These are phyloP conservation scores for Stagonosporopsis rhizophila DNA, from an alignment of 2,329 filamentous ascomycete species.

Conservation along the genomic window DNA sequence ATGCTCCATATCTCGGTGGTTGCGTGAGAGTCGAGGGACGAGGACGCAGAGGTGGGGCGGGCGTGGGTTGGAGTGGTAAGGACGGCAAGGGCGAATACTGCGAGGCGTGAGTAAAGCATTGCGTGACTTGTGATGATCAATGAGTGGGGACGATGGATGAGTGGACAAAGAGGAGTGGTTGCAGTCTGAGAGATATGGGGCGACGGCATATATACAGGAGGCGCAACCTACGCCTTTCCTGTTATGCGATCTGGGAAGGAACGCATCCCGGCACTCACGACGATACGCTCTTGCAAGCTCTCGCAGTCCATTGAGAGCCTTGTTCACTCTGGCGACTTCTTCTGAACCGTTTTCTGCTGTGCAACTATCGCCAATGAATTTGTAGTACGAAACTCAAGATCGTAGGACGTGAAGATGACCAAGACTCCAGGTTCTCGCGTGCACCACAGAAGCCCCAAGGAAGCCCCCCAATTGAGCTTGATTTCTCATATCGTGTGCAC, in stretches of 20 bases:
- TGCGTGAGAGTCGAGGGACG: background rate
- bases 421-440: slow-evolving; percentile 1
- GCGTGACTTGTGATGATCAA: background rate
- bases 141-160: background rate
- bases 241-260: background rate
- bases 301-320: background rate
- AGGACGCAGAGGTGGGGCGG: background rate
- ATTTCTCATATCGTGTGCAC: background rate
- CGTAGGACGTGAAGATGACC: background rate
- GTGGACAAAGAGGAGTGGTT: background rate
- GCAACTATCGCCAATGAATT: background rate
- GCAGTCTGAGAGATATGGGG: background rate
- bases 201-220: background rate
- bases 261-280: background rate
- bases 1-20: slow-evolving; percentile 28
- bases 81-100: background rate
- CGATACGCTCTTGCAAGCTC: background rate
- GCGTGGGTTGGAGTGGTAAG: background rate
- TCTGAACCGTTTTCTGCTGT: background rate
- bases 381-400: background rate
- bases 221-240: background rate
- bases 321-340: background rate
- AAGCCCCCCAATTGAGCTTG: background rate
- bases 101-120: background rate
- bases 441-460: background rate